Evolutionary conservation across 257 asterid species (phyloP).

Genomic region (Buddleja alternifolia): DNA sequence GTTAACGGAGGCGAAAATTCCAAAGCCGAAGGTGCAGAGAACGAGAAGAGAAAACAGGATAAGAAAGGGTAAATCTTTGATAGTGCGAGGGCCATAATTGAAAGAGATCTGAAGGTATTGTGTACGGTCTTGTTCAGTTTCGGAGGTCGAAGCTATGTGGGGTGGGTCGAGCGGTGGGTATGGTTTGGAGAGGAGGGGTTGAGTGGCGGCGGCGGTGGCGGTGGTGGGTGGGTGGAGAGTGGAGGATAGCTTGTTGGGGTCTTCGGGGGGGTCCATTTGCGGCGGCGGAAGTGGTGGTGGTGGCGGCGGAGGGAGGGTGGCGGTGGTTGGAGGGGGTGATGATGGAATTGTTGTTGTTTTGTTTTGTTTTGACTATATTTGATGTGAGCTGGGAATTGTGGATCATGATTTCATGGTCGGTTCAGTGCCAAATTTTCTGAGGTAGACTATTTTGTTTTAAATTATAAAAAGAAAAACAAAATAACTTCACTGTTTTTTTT

Average conservation of each 20-base stretch:
- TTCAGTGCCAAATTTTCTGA: constrained; percentile 10
- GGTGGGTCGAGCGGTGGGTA: constrained; percentile 45
- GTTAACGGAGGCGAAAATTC: constrained; percentile 79
- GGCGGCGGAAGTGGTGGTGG: constrained; percentile 35
- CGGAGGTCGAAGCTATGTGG: constrained; percentile 54
- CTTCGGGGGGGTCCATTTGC: constrained; percentile 60
- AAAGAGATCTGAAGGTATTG: constrained; percentile 91
- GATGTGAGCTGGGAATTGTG: constrained; percentile 33
- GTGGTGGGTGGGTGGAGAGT: constrained; percentile 38
- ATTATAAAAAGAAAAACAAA: too few species aligned
- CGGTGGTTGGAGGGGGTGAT: constrained; percentile 16
- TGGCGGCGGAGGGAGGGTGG: constrained; percentile 14
- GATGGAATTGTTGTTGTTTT: constrained; percentile 14
- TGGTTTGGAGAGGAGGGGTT: constrained; percentile 56
- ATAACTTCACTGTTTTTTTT: too few species aligned
- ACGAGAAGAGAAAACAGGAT: constrained; percentile 64
- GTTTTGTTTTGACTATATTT: constrained; percentile 36
- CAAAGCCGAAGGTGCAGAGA: constrained; percentile 71
- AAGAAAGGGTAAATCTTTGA: constrained; percentile 73
- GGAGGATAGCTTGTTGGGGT: constrained; percentile 57
- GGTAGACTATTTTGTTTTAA: not conserved
- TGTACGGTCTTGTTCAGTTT: constrained; percentile 54
- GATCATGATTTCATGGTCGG: constrained; percentile 31
- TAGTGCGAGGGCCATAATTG: constrained; percentile 69
- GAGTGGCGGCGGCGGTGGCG: constrained; percentile 33